Evolutionary conservation across 2,329 filamentous ascomycete genomes (phyloP).

Genomic region (Tolypocladium sp.): DNA sequence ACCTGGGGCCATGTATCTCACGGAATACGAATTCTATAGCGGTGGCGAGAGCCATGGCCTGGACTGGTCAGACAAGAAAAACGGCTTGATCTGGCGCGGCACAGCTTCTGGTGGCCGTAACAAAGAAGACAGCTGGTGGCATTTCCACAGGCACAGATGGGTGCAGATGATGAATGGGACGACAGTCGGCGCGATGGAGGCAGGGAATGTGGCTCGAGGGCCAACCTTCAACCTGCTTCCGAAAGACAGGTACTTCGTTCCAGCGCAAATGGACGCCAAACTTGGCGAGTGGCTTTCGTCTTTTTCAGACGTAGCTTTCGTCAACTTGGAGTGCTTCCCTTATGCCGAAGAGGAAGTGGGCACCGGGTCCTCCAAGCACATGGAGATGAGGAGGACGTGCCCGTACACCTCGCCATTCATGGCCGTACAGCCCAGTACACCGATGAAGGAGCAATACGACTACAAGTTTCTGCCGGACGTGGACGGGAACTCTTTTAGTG

Average conservation of each 20-base stretch:
- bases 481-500: constrained; percentile 58
- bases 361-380: neutral
- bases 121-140: constrained; percentile 48
- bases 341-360: constrained; percentile 11
- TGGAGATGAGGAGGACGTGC: neutral
- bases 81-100: constrained; percentile 54
- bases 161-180: constrained; percentile 61
- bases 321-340: constrained; percentile 26
- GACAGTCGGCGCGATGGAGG: constrained; percentile 39
- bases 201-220: constrained; percentile 21
- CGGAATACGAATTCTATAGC: constrained; percentile 46
- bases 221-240: constrained; percentile 41
- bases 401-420: neutral
- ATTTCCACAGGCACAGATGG: constrained; percentile 62
- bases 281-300: constrained; percentile 30
- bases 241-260: constrained; percentile 30
- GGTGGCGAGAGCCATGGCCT: constrained; percentile 46
- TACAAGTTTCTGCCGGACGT: constrained; percentile 61
- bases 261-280: constrained; percentile 17
- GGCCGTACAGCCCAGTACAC: constrained; percentile 9
- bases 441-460: constrained; percentile 40
- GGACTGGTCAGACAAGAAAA: constrained; percentile 47
- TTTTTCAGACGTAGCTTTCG: constrained; percentile 36
- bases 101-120: constrained; percentile 51
- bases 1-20: constrained; percentile 56